These are phyloP conservation scores for Fusarium dlaminii DNA, from an alignment of 2,329 filamentous ascomycete genomes.

Conservation along the genomic window DNA sequence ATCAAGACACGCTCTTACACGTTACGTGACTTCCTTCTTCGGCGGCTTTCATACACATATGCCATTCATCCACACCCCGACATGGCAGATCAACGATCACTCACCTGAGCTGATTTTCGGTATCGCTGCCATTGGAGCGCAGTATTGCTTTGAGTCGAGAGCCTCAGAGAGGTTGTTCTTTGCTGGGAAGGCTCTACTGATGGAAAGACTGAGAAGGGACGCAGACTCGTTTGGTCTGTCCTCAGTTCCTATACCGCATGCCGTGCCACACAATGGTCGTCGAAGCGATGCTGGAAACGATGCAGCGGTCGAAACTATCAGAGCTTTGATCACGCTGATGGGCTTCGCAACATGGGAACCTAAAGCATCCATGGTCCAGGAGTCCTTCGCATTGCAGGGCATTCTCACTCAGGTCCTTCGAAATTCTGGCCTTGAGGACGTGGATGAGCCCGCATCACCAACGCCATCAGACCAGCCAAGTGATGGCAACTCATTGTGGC, in stretches of 20 bases:
- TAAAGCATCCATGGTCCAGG: slow-evolving; percentile 45
- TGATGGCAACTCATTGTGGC: slow-evolving; percentile 1
- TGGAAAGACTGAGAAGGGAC: slow-evolving; percentile 44
- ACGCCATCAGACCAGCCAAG: not conserved
- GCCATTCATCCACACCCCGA: slow-evolving; percentile 50
- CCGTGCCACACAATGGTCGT: slow-evolving; percentile 21
- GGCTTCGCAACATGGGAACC: slow-evolving; percentile 52
- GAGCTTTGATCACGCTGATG: slow-evolving; percentile 50
- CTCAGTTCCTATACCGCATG: not conserved
- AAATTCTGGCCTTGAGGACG: slow-evolving; percentile 47
- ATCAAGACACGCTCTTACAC: slow-evolving; percentile 49
- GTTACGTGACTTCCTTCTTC: slow-evolving; percentile 43
- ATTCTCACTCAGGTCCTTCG: slow-evolving; percentile 48
- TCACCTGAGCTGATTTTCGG: slow-evolving; percentile 47
- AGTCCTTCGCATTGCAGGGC: slow-evolving; percentile 48
- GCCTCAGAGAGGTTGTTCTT: slow-evolving; percentile 48
- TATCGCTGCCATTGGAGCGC: slow-evolving; percentile 48
- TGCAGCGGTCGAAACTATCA: slow-evolving; percentile 43
- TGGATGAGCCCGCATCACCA: not conserved
- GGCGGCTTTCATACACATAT: slow-evolving; percentile 51
- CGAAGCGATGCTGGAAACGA: not conserved
- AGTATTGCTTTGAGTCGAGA: slow-evolving; percentile 51
- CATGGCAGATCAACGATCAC: slow-evolving; percentile 45
- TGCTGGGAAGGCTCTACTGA: slow-evolving; percentile 45
- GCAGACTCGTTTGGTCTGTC: slow-evolving; percentile 25